Percentiles rank a stretch among this genome's conserved stretches.
These are phyloP conservation scores for Sordaria brevicollis DNA, from an alignment of 495 filamentous ascomycete species.

Conservation along the genomic window DNA sequence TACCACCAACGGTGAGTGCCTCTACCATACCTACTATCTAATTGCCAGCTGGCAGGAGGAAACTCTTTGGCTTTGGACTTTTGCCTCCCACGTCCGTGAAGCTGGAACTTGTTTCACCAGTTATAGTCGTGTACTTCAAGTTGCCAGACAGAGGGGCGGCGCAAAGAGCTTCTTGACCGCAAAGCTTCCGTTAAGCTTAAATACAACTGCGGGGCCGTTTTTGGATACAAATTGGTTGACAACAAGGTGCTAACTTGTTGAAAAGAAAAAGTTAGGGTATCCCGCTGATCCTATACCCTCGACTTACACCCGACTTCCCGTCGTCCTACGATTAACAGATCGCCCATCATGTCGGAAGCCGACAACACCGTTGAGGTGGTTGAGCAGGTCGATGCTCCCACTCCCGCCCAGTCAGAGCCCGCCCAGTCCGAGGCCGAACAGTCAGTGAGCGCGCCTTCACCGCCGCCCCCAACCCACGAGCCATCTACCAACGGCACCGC, in stretches of 20 bases:
- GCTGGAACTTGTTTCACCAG: background rate
- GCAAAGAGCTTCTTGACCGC: background rate
- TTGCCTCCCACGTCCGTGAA: background rate
- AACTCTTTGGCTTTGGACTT: background rate
- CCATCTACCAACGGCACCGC: conserved; percentile 7
- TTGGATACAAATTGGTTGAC: background rate
- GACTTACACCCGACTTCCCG: background rate
- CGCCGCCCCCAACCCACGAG: background rate
- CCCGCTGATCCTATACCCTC: background rate
- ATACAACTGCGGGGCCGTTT: background rate
- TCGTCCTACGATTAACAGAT: background rate
- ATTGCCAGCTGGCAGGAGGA: background rate
- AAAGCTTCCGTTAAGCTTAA: background rate
- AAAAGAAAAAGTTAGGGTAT: background rate
- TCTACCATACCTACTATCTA: background rate
- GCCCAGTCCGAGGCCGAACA: conserved; percentile 17
- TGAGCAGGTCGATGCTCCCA: conserved; percentile 28
- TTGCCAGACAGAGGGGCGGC: background rate
- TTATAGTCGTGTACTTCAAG: background rate
- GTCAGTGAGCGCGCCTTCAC: background rate
- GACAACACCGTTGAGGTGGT: conserved; percentile 28
- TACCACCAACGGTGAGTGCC: background rate
- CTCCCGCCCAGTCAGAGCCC: conserved; percentile 1
- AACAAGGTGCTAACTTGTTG: background rate
- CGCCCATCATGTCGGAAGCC: conserved; percentile 34